A percentile compares a stretch with the other conserved stretches of the same genome.
Conservation (phyloP, 768 basidiomycete genomes). For the Candolleomyces efflorescens region DNA sequence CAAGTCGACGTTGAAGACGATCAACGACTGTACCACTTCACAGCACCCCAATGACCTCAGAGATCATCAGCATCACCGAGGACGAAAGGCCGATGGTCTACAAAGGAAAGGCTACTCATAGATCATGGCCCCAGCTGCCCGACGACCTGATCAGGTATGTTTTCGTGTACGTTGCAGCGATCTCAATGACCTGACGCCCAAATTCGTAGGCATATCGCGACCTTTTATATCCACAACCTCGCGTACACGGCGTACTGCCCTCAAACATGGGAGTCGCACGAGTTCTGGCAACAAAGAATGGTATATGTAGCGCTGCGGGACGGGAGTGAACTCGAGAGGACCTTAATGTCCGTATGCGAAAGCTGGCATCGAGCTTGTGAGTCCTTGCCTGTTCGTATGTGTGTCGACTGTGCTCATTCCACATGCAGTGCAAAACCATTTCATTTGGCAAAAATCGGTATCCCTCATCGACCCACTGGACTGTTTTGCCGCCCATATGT, state of each 20-base stretch:
- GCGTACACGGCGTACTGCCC: slow-evolving; percentile 44
- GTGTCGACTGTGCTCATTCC: neutral
- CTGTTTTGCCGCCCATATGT: slow-evolving; percentile 41
- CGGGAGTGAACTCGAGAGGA: slow-evolving; percentile 51
- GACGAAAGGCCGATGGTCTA: slow-evolving; percentile 20
- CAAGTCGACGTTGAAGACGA: neutral
- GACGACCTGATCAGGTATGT: slow-evolving; percentile 54
- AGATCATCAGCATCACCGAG: slow-evolving; percentile 6
- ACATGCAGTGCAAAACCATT: slow-evolving; percentile 58
- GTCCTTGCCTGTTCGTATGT: slow-evolving; percentile 22
- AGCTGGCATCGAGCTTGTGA: slow-evolving; percentile 58
- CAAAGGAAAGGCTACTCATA: slow-evolving; percentile 53
- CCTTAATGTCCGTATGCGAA: slow-evolving; percentile 58
- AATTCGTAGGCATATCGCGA: slow-evolving; percentile 39
- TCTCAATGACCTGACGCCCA: slow-evolving; percentile 23
- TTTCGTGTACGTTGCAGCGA: slow-evolving; percentile 13
- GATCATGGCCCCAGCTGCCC: slow-evolving; percentile 61
- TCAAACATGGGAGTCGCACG: slow-evolving; percentile 40
- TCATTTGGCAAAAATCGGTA: slow-evolving; percentile 67
- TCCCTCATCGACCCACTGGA: slow-evolving; percentile 61
- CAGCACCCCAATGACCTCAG: neutral
- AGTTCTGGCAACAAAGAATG: slow-evolving; percentile 58
- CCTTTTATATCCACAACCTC: slow-evolving; percentile 51
- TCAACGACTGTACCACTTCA: neutral
- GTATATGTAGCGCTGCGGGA: slow-evolving; percentile 62